These are phyloP conservation scores for Cladosporium sp. DNA, from an alignment of 2,329 filamentous ascomycete genomes.

Conservation along the genomic window DNA sequence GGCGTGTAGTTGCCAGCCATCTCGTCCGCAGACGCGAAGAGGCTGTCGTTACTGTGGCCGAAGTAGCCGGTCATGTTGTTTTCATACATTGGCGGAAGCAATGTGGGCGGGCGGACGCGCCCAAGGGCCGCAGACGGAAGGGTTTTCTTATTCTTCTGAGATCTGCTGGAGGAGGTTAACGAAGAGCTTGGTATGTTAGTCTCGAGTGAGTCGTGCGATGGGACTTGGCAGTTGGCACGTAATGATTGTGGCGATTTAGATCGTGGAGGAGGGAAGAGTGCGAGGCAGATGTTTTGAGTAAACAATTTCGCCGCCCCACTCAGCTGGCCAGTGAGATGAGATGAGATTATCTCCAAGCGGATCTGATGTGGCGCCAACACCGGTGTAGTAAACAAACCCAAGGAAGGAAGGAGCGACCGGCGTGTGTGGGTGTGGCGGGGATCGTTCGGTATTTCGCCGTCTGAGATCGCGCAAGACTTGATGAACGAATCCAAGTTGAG, in stretches of 20 bases:
- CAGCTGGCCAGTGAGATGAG: not conserved
- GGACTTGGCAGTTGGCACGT: not conserved
- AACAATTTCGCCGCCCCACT: not conserved
- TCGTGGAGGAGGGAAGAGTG: not conserved
- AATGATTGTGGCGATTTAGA: not conserved
- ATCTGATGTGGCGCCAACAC: slow-evolving; percentile 3
- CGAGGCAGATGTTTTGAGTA: not conserved
- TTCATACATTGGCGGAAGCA: not conserved
- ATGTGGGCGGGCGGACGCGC: not conserved
- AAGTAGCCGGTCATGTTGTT: not conserved
- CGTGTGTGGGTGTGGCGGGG: not conserved
- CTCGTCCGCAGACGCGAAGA: slow-evolving; percentile 12
- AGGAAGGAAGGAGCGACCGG: not conserved
- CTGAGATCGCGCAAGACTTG: not conserved
- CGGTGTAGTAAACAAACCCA: not conserved
- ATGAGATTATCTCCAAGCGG: not conserved
- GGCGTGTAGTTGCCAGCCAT: slow-evolving; percentile 13
- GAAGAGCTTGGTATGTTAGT: not conserved
- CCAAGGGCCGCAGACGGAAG: not conserved
- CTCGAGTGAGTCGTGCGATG: not conserved
- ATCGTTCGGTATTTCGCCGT: not conserved
- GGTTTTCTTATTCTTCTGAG: not conserved
- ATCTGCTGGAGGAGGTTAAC: not conserved
- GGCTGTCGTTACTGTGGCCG: slow-evolving; percentile 12
- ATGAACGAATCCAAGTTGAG: not conserved